Conservation (phyloP, 495 filamentous ascomycete genomes). For the Letharia columbiana region DNA sequence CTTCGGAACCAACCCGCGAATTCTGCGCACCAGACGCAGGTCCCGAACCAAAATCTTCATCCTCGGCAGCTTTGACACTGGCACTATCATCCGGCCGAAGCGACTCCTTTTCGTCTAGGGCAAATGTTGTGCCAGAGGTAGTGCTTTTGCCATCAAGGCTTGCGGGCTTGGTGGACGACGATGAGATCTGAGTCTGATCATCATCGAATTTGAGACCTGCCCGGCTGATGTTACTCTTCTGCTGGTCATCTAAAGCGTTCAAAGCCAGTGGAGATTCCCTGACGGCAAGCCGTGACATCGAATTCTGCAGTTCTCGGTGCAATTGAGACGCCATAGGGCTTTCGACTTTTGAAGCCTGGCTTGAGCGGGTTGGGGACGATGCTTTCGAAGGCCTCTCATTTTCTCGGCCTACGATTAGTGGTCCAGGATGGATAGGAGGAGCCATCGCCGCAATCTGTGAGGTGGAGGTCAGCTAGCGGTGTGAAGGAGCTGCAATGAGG, state of each 20-base stretch:
- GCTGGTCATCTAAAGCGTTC: conserved; percentile 18
- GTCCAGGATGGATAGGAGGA: conserved; percentile 18
- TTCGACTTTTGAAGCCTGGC: conserved; percentile 11
- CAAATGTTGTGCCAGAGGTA: conserved; percentile 83
- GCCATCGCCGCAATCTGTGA: conserved; percentile 25
- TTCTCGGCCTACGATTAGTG: conserved; percentile 13
- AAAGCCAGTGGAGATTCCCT: conserved; percentile 16
- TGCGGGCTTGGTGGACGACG: conserved; percentile 71
- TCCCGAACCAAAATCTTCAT: conserved; percentile 73
- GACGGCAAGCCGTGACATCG: conserved; percentile 23
- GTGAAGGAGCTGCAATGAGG: not conserved
- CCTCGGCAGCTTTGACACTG: conserved; percentile 80
- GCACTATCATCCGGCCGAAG: conserved; percentile 89
- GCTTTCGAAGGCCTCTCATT: conserved; percentile 7
- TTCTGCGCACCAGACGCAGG: conserved; percentile 63
- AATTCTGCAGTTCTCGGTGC: conserved; percentile 20
- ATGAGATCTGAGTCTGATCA: conserved; percentile 59
- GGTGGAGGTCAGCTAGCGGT: conserved; percentile 8
- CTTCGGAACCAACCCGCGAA: conserved; percentile 71
- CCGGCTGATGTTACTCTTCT: conserved; percentile 21
- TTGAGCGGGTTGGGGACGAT: conserved; percentile 8
- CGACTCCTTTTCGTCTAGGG: conserved; percentile 90
- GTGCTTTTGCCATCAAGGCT: conserved; percentile 89
- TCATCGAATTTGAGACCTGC: conserved; percentile 33
- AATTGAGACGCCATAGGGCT: conserved; percentile 15